Evolutionary conservation across 495 filamentous ascomycete genomes (phyloP), one percentile per base, ranked within the genome.

Genomic region (Penicillium ucsense): DNA sequence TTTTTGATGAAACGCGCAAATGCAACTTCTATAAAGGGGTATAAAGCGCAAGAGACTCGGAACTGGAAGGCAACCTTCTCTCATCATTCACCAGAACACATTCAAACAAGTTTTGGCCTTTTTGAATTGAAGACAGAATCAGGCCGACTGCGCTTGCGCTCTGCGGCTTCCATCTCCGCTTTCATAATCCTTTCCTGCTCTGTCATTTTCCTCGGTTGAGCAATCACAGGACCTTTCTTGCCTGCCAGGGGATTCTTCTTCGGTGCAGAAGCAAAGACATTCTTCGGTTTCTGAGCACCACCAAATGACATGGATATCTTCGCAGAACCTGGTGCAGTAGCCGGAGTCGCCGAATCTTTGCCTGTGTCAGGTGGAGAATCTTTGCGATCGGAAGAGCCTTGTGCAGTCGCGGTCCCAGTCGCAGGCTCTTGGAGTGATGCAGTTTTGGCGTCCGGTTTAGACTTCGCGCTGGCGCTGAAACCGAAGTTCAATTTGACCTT

Each of bases 171-270:
- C 67, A 75, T 72, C 51, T 91, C 88, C 50, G 86, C 83, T 62
- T 83, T 86, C 88, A 94, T 94, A 49, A 92, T 92, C 47, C 88
- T 73, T 52, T 94, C 88, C n/a, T 84, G 85, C 62, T 92, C 85
- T 51, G 83, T 86, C 77, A 92, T 88, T 33, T 78, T 78, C 70
- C 85, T 88, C 51, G 85, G 86, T 3, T 78, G 76, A 38, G 72
- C 75, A 43, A 81, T 72, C 9, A 75, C 70, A 31, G 70, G 62
- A 0, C 74, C 66, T 60, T 85, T 86, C 68, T 85, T 85, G 8
- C 73, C 68, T 3, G 72, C 73, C 28, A 86, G 65, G 3, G 79
- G 79, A 45, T 84, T 85, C 64, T 85, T 89, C 57, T 77, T 78
- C 6, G 56, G 62, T 4, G 76, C 72, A 0, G 73, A 67, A n/a